These are phyloP conservation scores for Salinomyces thailandicus DNA, from an alignment of 2,329 filamentous ascomycete genomes.

Conservation along the genomic window DNA sequence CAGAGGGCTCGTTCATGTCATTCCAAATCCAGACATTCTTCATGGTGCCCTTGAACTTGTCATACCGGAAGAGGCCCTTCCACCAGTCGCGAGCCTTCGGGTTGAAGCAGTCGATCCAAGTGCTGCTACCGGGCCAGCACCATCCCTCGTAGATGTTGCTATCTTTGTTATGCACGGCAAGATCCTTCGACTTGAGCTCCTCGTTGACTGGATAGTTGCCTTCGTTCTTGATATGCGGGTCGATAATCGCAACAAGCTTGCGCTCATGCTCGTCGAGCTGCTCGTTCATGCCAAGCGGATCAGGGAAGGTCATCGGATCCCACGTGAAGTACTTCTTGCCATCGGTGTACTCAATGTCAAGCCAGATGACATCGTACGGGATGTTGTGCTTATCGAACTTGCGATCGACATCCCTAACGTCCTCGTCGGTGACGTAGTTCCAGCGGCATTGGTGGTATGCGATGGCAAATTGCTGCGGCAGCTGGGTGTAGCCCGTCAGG, in stretches of 20 bases:
- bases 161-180: conserved; percentile 85
- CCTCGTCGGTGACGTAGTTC: conserved; percentile 97
- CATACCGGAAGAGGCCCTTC: conserved; percentile 77
- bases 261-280: conserved; percentile 75
- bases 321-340: conserved; percentile 98
- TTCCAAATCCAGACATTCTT: conserved; percentile 95
- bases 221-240: conserved; percentile 94
- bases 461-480: conserved; percentile 86
- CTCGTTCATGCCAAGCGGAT: conserved; percentile 79
- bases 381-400: conserved; percentile 95
- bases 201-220: conserved; percentile 66
- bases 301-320: conserved; percentile 78
- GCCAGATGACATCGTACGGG: conserved; percentile 97
- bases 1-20: conserved; percentile 98
- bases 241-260: conserved; percentile 89
- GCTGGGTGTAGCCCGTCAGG: conserved; percentile 79
- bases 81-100: conserved; percentile 89
- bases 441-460: conserved; percentile 96
- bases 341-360: conserved; percentile 95
- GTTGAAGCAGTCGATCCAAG: conserved; percentile 96
- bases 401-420: conserved; percentile 90
- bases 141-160: conserved; percentile 83
- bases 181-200: conserved; percentile 70
- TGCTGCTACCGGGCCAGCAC: conserved; percentile 96
- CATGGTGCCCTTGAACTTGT: conserved; percentile 73